A percentile compares a stretch with the other conserved stretches of the same genome.
These are phyloP conservation scores for Alternaria tenuissima DNA, from an alignment of 2,329 filamentous ascomycete species.

Conservation along the genomic window DNA sequence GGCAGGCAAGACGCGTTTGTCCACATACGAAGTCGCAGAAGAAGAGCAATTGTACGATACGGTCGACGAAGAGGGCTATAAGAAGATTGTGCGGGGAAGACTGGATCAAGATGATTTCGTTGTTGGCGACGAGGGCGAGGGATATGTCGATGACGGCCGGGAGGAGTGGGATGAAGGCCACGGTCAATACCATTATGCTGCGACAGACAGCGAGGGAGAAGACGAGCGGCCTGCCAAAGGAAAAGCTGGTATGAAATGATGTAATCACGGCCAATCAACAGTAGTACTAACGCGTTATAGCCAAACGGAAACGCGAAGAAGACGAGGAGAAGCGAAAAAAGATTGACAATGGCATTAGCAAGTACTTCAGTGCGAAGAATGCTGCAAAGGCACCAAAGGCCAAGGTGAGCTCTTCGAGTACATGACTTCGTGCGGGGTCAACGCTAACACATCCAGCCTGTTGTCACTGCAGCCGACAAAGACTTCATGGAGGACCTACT, in stretches of 20 bases:
- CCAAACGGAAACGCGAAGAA: slow-evolving; percentile 87
- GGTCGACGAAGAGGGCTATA: slow-evolving; percentile 96
- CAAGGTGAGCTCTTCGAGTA: slow-evolving; percentile 68
- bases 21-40: slow-evolving; percentile 85
- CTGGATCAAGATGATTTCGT: slow-evolving; percentile 97
- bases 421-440: neutral
- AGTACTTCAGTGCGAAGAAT: slow-evolving; percentile 87
- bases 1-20: slow-evolving; percentile 89
- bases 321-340: slow-evolving; percentile 85
- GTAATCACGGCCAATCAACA: slow-evolving; percentile 8
- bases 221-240: slow-evolving; percentile 67
- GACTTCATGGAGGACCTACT: slow-evolving; percentile 86
- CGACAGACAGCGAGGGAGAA: slow-evolving; percentile 75
- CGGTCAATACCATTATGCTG: slow-evolving; percentile 71
- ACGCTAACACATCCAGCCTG: slow-evolving; percentile 61
- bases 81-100: slow-evolving; percentile 88
- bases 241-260: slow-evolving; percentile 61
- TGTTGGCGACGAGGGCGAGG: slow-evolving; percentile 96
- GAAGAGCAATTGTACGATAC: slow-evolving; percentile 90
- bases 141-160: slow-evolving; percentile 94
- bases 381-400: slow-evolving; percentile 72
- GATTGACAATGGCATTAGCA: slow-evolving; percentile 89
- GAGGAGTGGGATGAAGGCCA: slow-evolving; percentile 75
- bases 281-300: slow-evolving; percentile 54
- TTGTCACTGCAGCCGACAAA: slow-evolving; percentile 85